phyloP scores from a whole-genome alignment of 2,329 filamentous ascomycete genomes.

The Botrytis paeoniae region DNA sequence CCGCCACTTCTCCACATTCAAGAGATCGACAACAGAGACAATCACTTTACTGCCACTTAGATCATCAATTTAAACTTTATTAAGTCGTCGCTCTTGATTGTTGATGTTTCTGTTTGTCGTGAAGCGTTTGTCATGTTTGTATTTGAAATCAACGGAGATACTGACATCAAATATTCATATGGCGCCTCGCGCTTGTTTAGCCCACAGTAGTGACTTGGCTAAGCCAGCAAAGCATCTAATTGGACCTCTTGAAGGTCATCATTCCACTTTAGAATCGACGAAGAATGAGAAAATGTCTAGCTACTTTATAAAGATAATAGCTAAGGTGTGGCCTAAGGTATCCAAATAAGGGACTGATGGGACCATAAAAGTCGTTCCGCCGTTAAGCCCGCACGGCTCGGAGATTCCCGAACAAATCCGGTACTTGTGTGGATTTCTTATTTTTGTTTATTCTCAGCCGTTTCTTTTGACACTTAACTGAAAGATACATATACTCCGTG shows the following conservation, averaged over 20 bases:
- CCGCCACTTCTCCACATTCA: neutral
- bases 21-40: neutral
- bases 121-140: neutral
- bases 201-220: neutral
- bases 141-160: conserved; percentile 8
- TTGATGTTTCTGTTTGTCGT: neutral
- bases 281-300: neutral
- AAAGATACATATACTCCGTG: neutral
- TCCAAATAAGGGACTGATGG: neutral
- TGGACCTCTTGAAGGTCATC: neutral
- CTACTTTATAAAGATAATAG: neutral
- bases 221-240: neutral
- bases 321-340: neutral
- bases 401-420: neutral
- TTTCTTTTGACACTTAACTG: neutral
- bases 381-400: neutral
- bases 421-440: neutral
- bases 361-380: neutral
- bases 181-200: neutral
- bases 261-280: neutral
- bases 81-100: neutral
- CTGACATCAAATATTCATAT: neutral
- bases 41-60: neutral
- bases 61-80: neutral
- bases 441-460: neutral